Evolutionary conservation across 805 yeast species (phyloP).

Genomic region (Hanseniaspora clermontiae): DNA sequence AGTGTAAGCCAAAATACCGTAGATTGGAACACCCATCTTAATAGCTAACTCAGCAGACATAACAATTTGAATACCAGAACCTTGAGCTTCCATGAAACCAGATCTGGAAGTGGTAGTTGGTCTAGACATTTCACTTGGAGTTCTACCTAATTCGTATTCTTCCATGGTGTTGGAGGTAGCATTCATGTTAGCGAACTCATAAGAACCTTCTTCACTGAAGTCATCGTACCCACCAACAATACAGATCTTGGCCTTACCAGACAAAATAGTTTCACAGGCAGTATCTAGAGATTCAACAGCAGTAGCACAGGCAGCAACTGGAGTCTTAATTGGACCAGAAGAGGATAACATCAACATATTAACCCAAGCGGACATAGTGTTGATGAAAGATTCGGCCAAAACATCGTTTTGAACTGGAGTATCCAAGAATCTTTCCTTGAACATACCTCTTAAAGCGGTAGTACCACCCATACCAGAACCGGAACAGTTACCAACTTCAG

Average conservation of each 20-base stretch:
- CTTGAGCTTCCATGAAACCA: constrained; percentile 99
- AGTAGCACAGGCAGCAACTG: constrained; percentile 99
- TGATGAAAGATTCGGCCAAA: constrained; percentile 94
- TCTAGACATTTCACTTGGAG: constrained; percentile 97
- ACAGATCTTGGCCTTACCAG: constrained; percentile 92
- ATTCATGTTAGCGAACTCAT: constrained; percentile 96
- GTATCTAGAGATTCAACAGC: constrained; percentile 94
- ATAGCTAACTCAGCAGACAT: constrained; percentile 92
- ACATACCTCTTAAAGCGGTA: constrained; percentile 92
- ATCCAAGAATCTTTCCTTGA: constrained; percentile 85
- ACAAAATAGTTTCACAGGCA: constrained; percentile 85
- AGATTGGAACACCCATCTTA: constrained; percentile 98
- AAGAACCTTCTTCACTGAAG: constrained; percentile 97
- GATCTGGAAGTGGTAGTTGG: constrained; percentile 92
- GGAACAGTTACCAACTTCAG: constrained; percentile 97
- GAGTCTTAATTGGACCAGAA: constrained; percentile 98
- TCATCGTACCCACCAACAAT: constrained; percentile 99
- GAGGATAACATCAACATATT: constrained; percentile 93
- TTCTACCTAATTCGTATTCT: constrained; percentile 90
- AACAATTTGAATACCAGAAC: constrained; percentile 93
- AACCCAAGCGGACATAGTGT: constrained; percentile 99
- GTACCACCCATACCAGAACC: constrained; percentile 99
- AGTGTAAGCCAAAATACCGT: constrained; percentile 85
- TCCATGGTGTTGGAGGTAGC: constrained; percentile 86
- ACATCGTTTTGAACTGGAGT: constrained; percentile 94